phyloP scores from a whole-genome alignment of 352 stramenopile species.

The Globisporangium cederbergense region DNA sequence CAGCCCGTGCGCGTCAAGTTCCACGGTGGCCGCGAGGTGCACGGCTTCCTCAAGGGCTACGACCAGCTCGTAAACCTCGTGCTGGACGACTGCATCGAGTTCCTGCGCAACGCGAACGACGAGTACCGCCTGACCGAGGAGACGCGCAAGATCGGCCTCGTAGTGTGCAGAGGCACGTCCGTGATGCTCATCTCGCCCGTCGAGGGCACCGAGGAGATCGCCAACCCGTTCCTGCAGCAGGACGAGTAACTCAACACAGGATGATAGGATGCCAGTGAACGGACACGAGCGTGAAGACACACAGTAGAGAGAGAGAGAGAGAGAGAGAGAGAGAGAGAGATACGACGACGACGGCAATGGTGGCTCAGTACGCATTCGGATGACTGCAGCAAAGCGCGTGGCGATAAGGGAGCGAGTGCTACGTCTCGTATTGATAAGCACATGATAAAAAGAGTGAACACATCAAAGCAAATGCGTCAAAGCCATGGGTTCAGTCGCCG shows the following conservation, averaged over 20 bases:
- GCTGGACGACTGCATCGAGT: slow-evolving; percentile 95
- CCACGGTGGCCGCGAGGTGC: slow-evolving; percentile 90
- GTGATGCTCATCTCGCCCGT: slow-evolving; percentile 91
- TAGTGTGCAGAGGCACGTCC: slow-evolving; percentile 92
- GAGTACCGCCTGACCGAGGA: slow-evolving; percentile 86
- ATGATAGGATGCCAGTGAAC: not conserved
- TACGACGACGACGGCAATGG: not conserved
- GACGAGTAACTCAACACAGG: slow-evolving; percentile 43
- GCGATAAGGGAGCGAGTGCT: too few species aligned
- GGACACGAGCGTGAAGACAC: not conserved
- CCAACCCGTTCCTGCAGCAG: slow-evolving; percentile 89
- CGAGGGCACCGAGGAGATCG: slow-evolving; percentile 90
- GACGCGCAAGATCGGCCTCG: slow-evolving; percentile 90
- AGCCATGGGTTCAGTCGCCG: too few species aligned
- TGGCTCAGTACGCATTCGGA: too few species aligned
- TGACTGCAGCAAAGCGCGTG: too few species aligned
- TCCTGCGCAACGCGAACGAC: slow-evolving; percentile 91
- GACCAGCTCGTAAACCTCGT: slow-evolving; percentile 97
- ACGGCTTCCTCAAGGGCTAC: slow-evolving; percentile 93
- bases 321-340: not conserved
- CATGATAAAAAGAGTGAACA: too few species aligned
- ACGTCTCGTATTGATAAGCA: too few species aligned
- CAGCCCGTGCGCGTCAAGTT: slow-evolving; percentile 94
- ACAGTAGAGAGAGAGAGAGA: not conserved
- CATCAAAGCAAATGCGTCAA: too few species aligned